Evolutionary conservation across 495 filamentous ascomycete species (phyloP).

Genomic region (Penicillium coprophilum): DNA sequence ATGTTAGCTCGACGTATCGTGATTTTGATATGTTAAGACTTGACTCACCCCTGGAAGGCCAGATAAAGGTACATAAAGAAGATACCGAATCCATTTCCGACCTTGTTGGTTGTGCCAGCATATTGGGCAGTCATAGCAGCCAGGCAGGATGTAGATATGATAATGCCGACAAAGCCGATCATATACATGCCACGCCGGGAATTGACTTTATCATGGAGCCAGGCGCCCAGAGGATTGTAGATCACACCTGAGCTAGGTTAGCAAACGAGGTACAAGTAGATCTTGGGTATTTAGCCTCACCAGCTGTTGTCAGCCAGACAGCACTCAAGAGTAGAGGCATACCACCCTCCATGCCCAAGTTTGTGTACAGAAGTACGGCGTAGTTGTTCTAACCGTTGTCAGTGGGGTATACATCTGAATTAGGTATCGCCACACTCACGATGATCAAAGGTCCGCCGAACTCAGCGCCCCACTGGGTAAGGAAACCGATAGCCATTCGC

Average conservation of each 20-base stretch:
- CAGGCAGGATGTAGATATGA: constrained; percentile 40
- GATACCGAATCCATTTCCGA: constrained; percentile 46
- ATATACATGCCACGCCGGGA: constrained; percentile 48
- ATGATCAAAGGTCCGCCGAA: constrained; percentile 42
- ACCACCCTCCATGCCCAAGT: constrained; percentile 42
- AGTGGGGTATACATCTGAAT: constrained; percentile 6
- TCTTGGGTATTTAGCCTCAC: constrained; percentile 15
- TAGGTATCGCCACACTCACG: constrained; percentile 18
- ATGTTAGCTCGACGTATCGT: constrained; percentile 2
- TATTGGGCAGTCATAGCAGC: constrained; percentile 45
- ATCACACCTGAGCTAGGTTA: constrained; percentile 32
- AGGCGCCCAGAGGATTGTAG: constrained; percentile 48
- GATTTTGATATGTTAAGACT: background rate
- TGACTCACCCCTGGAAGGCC: constrained; percentile 41
- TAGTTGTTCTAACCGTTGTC: constrained; percentile 42
- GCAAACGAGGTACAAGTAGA: constrained; percentile 9
- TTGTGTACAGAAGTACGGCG: constrained; percentile 49
- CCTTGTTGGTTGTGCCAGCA: constrained; percentile 44
- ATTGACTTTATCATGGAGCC: constrained; percentile 47
- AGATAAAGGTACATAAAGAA: constrained; percentile 52
- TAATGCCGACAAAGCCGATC: constrained; percentile 39
- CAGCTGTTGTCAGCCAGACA: constrained; percentile 48
- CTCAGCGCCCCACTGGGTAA: constrained; percentile 41
- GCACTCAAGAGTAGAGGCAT: constrained; percentile 51
- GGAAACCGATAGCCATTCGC: constrained; percentile 43